These are phyloP conservation scores for Quillaja saponaria DNA, from an alignment of 306 rosid species.

Conservation along the genomic window DNA sequence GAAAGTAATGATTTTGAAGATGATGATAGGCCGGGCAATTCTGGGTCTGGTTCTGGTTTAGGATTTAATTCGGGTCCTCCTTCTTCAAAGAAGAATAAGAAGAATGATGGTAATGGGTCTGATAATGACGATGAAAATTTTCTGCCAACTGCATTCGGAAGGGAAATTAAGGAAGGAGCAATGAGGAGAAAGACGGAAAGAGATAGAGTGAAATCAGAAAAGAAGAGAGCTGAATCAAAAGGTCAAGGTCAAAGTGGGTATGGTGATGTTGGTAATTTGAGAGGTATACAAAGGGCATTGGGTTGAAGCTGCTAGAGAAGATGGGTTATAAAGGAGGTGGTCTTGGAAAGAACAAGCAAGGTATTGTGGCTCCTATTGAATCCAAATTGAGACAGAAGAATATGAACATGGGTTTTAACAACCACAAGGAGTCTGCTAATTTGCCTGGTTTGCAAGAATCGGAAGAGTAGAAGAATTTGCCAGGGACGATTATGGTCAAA, in stretches of 20 bases:
- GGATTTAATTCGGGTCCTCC: not conserved
- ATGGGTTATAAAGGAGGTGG: conserved; percentile 99
- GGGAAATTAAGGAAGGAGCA: conserved; percentile 79
- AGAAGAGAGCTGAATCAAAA: conserved; percentile 42
- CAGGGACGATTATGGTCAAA: conserved; percentile 32
- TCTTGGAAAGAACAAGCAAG: conserved; percentile 86
- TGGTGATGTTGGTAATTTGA: conserved; percentile 60
- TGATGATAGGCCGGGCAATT: conserved; percentile 51
- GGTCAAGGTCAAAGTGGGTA: conserved; percentile 27
- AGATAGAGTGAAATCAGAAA: conserved; percentile 55
- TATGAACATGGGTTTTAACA: conserved; percentile 80
- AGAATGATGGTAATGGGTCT: conserved; percentile 36
- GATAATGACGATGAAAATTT: conserved; percentile 38
- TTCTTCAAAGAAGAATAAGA: conserved; percentile 4
- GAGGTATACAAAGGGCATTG: conserved; percentile 84
- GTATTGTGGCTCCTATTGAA: conserved; percentile 76
- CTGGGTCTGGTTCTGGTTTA: conserved; percentile 18
- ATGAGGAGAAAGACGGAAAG: conserved; percentile 64
- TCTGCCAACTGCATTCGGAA: conserved; percentile 79
- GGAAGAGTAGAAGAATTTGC: conserved; percentile 42
- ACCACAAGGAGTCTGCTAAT: conserved; percentile 49
- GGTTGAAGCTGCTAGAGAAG: conserved; percentile 71
- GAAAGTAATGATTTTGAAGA: conserved; percentile 22
- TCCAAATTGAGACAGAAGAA: conserved; percentile 80
- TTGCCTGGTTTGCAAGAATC: conserved; percentile 41